A percentile compares a stretch with the other conserved stretches of the same genome.
Conservation (phyloP, 202 grass and related monocot species). For the Digitaria exilis region DNA sequence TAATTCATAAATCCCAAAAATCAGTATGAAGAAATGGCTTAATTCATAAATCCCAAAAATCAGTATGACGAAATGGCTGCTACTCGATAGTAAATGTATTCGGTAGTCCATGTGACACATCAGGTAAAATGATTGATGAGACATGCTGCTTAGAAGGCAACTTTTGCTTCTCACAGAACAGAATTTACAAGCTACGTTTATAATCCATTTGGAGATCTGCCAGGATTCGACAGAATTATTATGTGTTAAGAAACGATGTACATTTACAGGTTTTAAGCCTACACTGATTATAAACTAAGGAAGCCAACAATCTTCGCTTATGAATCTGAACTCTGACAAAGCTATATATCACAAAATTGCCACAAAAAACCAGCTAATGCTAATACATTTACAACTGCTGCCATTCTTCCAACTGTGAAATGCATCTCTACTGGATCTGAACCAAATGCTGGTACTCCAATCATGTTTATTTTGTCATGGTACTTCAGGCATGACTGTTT, state of each 20-base stretch:
- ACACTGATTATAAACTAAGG: conserved; percentile 17
- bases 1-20: no score
- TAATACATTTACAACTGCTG: conserved; percentile 45
- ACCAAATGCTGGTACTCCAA: conserved; percentile 27
- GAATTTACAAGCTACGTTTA: not conserved
- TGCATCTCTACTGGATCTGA: conserved; percentile 30
- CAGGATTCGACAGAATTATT: conserved; percentile 33
- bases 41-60: no score
- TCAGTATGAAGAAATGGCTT: no score
- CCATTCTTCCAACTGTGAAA: conserved; percentile 33
- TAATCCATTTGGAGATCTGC: conserved; percentile 22
- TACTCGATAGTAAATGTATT: not conserved
- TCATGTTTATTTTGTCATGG: conserved; percentile 16
- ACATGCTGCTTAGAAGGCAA: not conserved
- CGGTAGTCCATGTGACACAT: not conserved
- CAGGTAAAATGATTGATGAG: not conserved
- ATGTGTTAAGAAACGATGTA: conserved; percentile 31
- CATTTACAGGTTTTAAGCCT: conserved; percentile 33
- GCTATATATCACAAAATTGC: conserved; percentile 25
- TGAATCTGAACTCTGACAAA: conserved; percentile 25
- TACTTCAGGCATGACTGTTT: conserved; percentile 29
- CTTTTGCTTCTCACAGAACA: not conserved
- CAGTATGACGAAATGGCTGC: not conserved
- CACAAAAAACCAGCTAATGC: conserved; percentile 6
- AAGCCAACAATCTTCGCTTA: not conserved